These are phyloP conservation scores for Suillus plorans DNA, from an alignment of 768 basidiomycete genomes.

Conservation along the genomic window DNA sequence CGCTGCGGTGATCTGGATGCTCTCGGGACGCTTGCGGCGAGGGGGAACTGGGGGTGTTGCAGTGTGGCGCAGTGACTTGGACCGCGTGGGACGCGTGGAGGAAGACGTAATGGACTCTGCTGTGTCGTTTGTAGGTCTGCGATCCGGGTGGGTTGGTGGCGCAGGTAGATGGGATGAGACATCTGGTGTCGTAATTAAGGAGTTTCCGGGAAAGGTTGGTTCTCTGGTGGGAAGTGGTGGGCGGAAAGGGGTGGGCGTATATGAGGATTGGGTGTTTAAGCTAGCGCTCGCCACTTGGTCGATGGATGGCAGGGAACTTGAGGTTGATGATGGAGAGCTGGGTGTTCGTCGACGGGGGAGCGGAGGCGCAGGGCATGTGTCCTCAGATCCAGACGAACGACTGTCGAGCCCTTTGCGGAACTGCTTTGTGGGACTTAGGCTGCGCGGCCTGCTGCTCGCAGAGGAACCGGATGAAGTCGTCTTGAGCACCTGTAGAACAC, in stretches of 20 bases:
- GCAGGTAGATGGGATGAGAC: slow-evolving; percentile 33
- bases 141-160: slow-evolving; percentile 58
- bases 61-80: slow-evolving; percentile 54
- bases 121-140: slow-evolving; percentile 34
- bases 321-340: slow-evolving; percentile 34
- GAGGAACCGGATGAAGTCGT: slow-evolving; percentile 45
- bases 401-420: background rate
- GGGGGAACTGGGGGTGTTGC: slow-evolving; percentile 39
- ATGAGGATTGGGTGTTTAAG: slow-evolving; percentile 17
- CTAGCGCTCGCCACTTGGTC: slow-evolving; percentile 43
- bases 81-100: slow-evolving; percentile 46
- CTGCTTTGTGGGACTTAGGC: slow-evolving; percentile 30
- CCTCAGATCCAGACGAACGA: slow-evolving; percentile 19
- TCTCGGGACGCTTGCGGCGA: slow-evolving; percentile 60
- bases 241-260: slow-evolving; percentile 14
- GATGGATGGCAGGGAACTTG: slow-evolving; percentile 36
- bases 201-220: background rate
- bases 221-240: slow-evolving; percentile 25
- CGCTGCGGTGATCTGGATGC: slow-evolving; percentile 47
- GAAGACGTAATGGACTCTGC: slow-evolving; percentile 26
- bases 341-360: slow-evolving; percentile 37
- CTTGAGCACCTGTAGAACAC: slow-evolving; percentile 70
- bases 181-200: slow-evolving; percentile 24
- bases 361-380: slow-evolving; percentile 25
- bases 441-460: slow-evolving; percentile 24